Evolutionary conservation across 139 green algal genomes (phyloP).

Genomic region (Spirogloea muscicola): DNA sequence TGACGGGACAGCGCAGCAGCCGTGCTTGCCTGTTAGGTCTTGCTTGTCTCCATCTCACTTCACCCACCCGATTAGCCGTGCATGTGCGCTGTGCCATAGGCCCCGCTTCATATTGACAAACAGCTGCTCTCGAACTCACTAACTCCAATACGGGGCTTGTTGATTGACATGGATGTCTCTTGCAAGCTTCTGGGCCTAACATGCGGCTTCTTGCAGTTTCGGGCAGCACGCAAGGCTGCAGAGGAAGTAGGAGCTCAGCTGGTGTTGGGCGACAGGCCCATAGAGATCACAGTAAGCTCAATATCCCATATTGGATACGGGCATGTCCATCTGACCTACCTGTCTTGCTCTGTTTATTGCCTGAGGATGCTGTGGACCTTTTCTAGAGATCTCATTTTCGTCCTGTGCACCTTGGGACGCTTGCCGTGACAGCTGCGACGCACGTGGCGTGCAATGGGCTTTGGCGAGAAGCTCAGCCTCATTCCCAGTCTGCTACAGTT

Average conservation of each 20-base stretch:
- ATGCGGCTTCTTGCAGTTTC: slow-evolving; percentile 14
- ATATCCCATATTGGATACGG: neutral
- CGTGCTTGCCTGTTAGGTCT: too few species aligned
- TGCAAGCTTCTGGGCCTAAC: too few species aligned
- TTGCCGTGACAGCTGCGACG: slow-evolving; percentile 23
- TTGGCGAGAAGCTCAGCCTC: slow-evolving; percentile 17
- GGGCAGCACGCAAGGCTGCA: slow-evolving; percentile 7
- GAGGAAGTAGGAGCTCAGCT: slow-evolving; percentile 28
- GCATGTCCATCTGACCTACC: neutral
- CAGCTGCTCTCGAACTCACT: too few species aligned
- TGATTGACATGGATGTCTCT: too few species aligned
- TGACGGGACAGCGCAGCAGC: too few species aligned
- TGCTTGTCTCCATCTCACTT: too few species aligned
- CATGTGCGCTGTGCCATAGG: too few species aligned
- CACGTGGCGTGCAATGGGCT: slow-evolving; percentile 28
- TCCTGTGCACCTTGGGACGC: neutral
- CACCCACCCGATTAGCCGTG: too few species aligned
- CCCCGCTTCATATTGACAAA: too few species aligned
- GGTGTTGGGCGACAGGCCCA: slow-evolving; percentile 43
- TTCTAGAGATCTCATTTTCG: neutral
- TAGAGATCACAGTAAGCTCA: slow-evolving; percentile 41
- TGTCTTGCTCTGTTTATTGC: neutral
- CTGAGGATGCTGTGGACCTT: neutral
- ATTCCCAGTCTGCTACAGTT: neutral
- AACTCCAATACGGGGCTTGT: too few species aligned